phyloP scores from a whole-genome alignment of 2,329 filamentous ascomycete species.

The Truncatella angustata region DNA sequence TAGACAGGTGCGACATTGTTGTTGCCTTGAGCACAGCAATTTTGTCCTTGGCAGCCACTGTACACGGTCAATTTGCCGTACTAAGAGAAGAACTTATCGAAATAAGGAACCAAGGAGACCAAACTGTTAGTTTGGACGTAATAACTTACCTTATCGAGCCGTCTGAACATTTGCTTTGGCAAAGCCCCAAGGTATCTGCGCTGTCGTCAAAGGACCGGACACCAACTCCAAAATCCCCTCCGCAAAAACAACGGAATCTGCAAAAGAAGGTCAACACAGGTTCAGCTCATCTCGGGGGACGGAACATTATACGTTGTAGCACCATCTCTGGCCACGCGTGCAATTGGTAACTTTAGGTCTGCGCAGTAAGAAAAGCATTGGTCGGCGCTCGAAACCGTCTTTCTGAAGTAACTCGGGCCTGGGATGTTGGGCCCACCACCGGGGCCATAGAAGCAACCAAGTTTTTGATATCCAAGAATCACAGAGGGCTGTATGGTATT shows the following conservation, averaged over 20 bases:
- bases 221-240: constrained; percentile 8
- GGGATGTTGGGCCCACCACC: constrained; percentile 17
- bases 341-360: constrained; percentile 11
- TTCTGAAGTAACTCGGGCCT: not conserved
- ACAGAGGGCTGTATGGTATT: constrained; percentile 9
- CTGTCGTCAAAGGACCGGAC: not conserved
- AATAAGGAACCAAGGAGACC: too few relatives aligned
- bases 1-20: constrained; percentile 41
- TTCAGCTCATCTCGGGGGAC: too few relatives aligned
- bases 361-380: constrained; percentile 17
- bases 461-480: constrained; percentile 18
- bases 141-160: not conserved
- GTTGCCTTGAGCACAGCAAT: constrained; percentile 21
- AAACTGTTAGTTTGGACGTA: too few relatives aligned
- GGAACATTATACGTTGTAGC: too few relatives aligned
- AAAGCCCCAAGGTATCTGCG: not conserved
- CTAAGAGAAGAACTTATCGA: too few relatives aligned
- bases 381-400: constrained; percentile 5
- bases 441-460: constrained; percentile 25
- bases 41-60: constrained; percentile 17
- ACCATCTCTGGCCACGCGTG: constrained; percentile 4
- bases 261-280: too few relatives aligned
- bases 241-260: constrained; percentile 11
- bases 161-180: not conserved
- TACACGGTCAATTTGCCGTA: constrained; percentile 11